A percentile compares a stretch with the other conserved stretches of the same genome.
phyloP scores from a whole-genome alignment of 176 grass and related monocot genomes.

The Metroxylon sagu region DNA sequence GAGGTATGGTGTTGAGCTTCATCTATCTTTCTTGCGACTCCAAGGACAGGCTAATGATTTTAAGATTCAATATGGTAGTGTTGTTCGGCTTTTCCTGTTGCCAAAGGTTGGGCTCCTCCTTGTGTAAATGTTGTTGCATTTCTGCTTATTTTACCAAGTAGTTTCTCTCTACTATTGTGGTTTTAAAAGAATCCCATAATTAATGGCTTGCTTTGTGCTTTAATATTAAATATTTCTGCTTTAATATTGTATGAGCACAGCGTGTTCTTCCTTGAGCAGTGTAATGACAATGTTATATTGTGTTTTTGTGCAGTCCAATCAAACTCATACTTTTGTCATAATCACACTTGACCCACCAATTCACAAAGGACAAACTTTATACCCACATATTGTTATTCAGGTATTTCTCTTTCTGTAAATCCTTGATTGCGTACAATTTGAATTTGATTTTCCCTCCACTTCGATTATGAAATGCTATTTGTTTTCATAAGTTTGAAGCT shows the following conservation, averaged over 20 bases:
- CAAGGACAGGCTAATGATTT: constrained; percentile 98
- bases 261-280: constrained; percentile 7
- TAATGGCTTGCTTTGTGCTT: too few relatives aligned
- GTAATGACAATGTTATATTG: constrained; percentile 22
- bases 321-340: constrained; percentile 94
- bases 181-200: too few relatives aligned
- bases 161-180: too few relatives aligned
- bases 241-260: too few relatives aligned
- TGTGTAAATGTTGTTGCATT: constrained; percentile 2
- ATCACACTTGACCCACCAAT: constrained; percentile 95
- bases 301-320: constrained; percentile 54
- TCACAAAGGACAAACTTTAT: constrained; percentile 89
- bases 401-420: constrained; percentile 20
- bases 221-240: too few relatives aligned
- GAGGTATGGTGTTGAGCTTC: constrained; percentile 86
- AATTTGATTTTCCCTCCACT: too few relatives aligned
- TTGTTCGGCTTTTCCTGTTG: constrained; percentile 79
- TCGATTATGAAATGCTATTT: constrained; percentile 5
- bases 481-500: constrained; percentile 62
- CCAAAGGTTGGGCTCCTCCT: constrained; percentile 63
- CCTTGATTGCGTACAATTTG: too few relatives aligned
- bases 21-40: constrained; percentile 69
- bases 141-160: not conserved
- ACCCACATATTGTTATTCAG: constrained; percentile 99
- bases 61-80: constrained; percentile 96